Evolutionary conservation across 108 stramenopile genomes (phyloP).

Genomic region (Conticribra guillardii): DNA sequence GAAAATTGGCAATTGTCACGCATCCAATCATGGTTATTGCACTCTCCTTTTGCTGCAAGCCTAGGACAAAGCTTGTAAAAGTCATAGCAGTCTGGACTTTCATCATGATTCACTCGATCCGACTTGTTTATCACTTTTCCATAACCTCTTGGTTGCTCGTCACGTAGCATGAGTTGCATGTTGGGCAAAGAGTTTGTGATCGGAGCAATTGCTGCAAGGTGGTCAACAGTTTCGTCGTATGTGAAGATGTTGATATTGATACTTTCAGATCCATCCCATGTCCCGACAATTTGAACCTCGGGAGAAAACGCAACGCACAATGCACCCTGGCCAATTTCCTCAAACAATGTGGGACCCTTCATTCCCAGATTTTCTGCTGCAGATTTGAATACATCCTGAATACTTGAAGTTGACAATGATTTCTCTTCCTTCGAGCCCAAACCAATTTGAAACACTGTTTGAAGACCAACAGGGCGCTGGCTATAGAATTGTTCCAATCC

Average conservation of each 20-base stretch:
- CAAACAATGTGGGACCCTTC: conserved; percentile 9
- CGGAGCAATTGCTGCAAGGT: conserved; percentile 14
- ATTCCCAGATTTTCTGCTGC: conserved; percentile 17
- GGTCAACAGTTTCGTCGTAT: conserved; percentile 45
- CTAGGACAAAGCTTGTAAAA: conserved; percentile 38
- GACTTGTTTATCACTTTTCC: conserved; percentile 53
- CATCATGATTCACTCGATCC: conserved; percentile 41
- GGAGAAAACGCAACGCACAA: conserved; percentile 41
- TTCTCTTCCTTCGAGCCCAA: conserved; percentile 22
- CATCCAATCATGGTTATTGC: conserved; percentile 41
- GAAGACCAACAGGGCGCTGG: conserved; percentile 66
- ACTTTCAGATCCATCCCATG: conserved; percentile 69
- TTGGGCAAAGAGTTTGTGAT: conserved; percentile 32
- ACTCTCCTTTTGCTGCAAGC: conserved; percentile 22
- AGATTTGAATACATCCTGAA: conserved; percentile 30
- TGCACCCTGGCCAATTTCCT: conserved; percentile 67
- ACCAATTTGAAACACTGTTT: conserved; percentile 59
- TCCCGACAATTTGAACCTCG: conserved; percentile 40
- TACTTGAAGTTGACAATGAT: conserved; percentile 18
- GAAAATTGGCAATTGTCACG: conserved; percentile 36
- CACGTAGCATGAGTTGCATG: conserved; percentile 44
- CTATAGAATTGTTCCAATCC: conserved; percentile 63
- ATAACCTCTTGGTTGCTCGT: conserved; percentile 69
- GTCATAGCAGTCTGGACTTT: conserved; percentile 48
- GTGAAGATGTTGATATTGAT: conserved; percentile 70